phyloP scores from a whole-genome alignment of 805 yeast species.

The Cyberlindnera saturnus region DNA sequence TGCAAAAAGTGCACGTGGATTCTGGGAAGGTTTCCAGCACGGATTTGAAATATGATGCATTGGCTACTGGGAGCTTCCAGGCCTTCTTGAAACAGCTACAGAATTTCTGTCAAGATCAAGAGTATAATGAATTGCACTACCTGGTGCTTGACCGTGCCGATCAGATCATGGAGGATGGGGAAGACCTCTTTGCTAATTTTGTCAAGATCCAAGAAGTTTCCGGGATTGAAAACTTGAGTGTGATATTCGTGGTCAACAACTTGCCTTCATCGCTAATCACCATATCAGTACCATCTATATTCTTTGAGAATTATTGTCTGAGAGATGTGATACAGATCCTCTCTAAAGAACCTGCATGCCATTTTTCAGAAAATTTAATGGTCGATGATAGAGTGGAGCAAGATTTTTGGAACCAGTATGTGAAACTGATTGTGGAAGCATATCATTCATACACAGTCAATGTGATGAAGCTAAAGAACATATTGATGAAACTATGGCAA shows the following conservation, averaged over 20 bases:
- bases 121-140: slow-evolving; percentile 15
- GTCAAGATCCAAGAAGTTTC: slow-evolving; percentile 17
- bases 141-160: slow-evolving; percentile 21
- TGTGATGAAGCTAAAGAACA: slow-evolving; percentile 11
- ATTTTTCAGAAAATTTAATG: slow-evolving; percentile 7
- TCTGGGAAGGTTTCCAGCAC: slow-evolving; percentile 6
- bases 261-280: slow-evolving; percentile 16
- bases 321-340: slow-evolving; percentile 12
- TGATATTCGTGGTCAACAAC: slow-evolving; percentile 16
- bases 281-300: slow-evolving; percentile 13
- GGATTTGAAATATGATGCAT: slow-evolving; percentile 6
- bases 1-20: slow-evolving; percentile 8
- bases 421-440: slow-evolving; percentile 20
- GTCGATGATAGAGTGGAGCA: slow-evolving; percentile 1
- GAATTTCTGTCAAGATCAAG: slow-evolving; percentile 7
- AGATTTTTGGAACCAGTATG: slow-evolving; percentile 19
- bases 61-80: slow-evolving; percentile 16
- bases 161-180: slow-evolving; percentile 19
- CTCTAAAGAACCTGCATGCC: neutral
- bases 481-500: slow-evolving; percentile 18
- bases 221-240: slow-evolving; percentile 10
- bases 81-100: slow-evolving; percentile 13
- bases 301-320: slow-evolving; percentile 14
- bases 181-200: slow-evolving; percentile 13
- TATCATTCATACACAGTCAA: slow-evolving; percentile 20